These are phyloP conservation scores for Fusarium veterinarium DNA, from an alignment of 2,329 filamentous ascomycete species.

Conservation along the genomic window DNA sequence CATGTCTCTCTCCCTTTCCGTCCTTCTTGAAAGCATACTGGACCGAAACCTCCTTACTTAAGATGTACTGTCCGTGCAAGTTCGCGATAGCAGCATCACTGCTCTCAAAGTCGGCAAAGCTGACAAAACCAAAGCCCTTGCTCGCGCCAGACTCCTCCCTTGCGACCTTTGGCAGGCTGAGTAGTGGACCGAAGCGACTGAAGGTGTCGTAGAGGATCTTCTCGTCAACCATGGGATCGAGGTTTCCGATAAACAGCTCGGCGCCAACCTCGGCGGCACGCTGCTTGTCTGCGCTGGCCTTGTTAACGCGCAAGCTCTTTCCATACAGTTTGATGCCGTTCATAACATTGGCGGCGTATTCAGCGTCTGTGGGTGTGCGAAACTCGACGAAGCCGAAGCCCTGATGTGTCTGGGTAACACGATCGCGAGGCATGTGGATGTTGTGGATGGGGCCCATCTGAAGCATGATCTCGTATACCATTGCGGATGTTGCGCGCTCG, in stretches of 20 bases:
- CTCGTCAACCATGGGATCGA: conserved; percentile 94
- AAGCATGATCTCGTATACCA: conserved; percentile 98
- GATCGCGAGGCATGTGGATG: conserved; percentile 97
- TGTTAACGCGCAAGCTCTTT: conserved; percentile 97
- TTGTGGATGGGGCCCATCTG: conserved; percentile 98
- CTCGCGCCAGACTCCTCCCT: conserved; percentile 88
- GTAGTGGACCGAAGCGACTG: conserved; percentile 86
- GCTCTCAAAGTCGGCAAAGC: conserved; percentile 91
- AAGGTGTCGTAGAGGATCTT: conserved; percentile 96
- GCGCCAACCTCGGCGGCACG: conserved; percentile 93
- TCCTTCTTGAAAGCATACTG: conserved; percentile 99
- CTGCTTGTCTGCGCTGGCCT: conserved; percentile 90
- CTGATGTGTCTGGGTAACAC: conserved; percentile 95
- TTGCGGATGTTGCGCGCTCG: conserved; percentile 89
- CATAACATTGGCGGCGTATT: conserved; percentile 96
- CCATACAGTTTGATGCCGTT: conserved; percentile 94
- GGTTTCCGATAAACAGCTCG: conserved; percentile 95
- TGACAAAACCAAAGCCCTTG: conserved; percentile 97
- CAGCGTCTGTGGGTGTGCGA: conserved; percentile 92
- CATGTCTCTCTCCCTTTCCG: conserved; percentile 95
- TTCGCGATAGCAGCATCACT: conserved; percentile 91
- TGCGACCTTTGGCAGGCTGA: conserved; percentile 89
- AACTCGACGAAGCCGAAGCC: conserved; percentile 99
- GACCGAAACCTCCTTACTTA: conserved; percentile 95
- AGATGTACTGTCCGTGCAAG: conserved; percentile 95